These are phyloP conservation scores for Septoria linicola DNA, from an alignment of 2,329 filamentous ascomycete genomes.

Conservation along the genomic window DNA sequence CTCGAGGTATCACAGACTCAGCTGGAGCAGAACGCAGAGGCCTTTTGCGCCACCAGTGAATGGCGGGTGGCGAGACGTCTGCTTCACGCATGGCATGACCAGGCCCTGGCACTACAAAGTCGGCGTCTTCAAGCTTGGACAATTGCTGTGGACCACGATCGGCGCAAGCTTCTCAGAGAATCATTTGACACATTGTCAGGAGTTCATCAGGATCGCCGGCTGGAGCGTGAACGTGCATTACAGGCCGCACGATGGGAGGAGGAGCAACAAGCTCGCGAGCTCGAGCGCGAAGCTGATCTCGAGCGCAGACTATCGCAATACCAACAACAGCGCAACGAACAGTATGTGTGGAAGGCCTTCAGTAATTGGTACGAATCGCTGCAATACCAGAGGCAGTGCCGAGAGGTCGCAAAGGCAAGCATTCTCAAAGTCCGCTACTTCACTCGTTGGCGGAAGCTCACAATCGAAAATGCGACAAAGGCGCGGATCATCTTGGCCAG, in stretches of 20 bases:
- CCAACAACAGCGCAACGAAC: slow-evolving; percentile 58
- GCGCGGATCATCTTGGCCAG: slow-evolving; percentile 53
- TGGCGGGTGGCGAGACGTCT: slow-evolving; percentile 25
- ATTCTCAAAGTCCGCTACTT: slow-evolving; percentile 68
- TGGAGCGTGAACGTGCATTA: slow-evolving; percentile 12
- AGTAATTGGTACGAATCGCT: slow-evolving; percentile 68
- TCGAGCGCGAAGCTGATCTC: slow-evolving; percentile 18
- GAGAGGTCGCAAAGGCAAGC: slow-evolving; percentile 14
- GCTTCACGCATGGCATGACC: slow-evolving; percentile 47
- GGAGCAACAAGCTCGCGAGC: slow-evolving; percentile 17
- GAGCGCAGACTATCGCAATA: slow-evolving; percentile 9
- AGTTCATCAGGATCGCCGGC: slow-evolving; percentile 30
- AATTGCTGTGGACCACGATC: slow-evolving; percentile 53
- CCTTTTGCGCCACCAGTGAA: slow-evolving; percentile 28
- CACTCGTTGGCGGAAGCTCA: slow-evolving; percentile 67
- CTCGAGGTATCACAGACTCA: slow-evolving; percentile 31
- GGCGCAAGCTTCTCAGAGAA: slow-evolving; percentile 51
- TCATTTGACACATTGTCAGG: slow-evolving; percentile 54
- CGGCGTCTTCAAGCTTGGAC: slow-evolving; percentile 34
- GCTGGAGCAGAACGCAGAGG: slow-evolving; percentile 34
- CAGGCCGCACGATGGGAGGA: slow-evolving; percentile 19
- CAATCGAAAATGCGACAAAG: slow-evolving; percentile 58
- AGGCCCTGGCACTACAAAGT: slow-evolving; percentile 37
- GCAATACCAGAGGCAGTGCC: slow-evolving; percentile 63
- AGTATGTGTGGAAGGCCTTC: slow-evolving; percentile 63